Evolutionary conservation across 306 rosid species (phyloP), one percentile per base, ranked within the genome.

Genomic region (Boehmeria nivea): DNA sequence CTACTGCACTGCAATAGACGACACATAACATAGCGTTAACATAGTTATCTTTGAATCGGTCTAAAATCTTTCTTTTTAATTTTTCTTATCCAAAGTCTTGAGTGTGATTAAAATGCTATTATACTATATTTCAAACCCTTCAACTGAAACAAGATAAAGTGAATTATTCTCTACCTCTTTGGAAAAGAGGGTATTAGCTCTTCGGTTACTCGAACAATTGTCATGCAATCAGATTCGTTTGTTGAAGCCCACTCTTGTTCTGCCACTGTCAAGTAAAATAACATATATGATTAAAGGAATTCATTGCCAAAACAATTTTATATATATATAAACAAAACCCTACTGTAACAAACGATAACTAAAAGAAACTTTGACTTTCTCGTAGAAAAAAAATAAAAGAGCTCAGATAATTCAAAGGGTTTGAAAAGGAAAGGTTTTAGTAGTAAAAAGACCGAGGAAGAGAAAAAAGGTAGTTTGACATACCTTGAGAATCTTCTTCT

Each of bases 171-270:
- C 45, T 80, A 90, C 95, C 93, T 84, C 43, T 78, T 51, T 24
- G 94, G 68, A 64, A 84, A 66, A 50, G 81, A 67, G 25, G 84
- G 80, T 14, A 82, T 54, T 43, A 82, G 57, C 71, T 82, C 70
- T 63, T 76, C 67, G 65, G 77, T 24, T 17, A 67, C 74, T 64
- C 38, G 73, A 78, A 70, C 55, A 52, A 80, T 37, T 44, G 66
- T 44, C 17, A 61, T 54, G 51, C 60, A 63, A 21, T 59, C 67
- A 34, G 45, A 66, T 46, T 61, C 67, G 61, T 27, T 38, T 33
- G 56, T 62, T 46, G 68, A 44, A 67, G 71, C 36, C 18, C 56
- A 65, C 20, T 66, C 46, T 56, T 66, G 54, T 12, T 47, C 57
- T 63, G 44, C 65, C 67, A 28, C 79, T 68, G 73, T 18, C 52